phyloP scores from a whole-genome alignment of 2,329 filamentous ascomycete species.

The Scopulariopsis brevicaulis region DNA sequence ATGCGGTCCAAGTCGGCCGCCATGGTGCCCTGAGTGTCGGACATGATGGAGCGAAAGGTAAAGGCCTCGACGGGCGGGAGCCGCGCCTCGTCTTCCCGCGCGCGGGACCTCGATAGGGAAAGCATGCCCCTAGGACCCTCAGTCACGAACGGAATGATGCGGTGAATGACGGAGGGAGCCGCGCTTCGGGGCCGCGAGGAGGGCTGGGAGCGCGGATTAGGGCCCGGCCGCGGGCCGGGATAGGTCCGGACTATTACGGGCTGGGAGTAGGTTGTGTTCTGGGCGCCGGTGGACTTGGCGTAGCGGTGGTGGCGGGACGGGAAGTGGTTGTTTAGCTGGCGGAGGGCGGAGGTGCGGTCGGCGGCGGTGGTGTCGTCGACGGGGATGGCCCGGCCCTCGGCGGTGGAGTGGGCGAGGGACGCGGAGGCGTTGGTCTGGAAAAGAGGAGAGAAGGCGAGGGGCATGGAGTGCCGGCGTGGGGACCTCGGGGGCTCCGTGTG shows the following conservation, averaged over 20 bases:
- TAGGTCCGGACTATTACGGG: constrained; percentile 57
- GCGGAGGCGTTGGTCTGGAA: constrained; percentile 39
- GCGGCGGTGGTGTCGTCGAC: constrained; percentile 42
- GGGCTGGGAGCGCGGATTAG: constrained; percentile 8
- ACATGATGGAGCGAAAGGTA: constrained; percentile 53
- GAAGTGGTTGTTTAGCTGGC: constrained; percentile 46
- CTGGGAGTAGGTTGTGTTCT: constrained; percentile 49
- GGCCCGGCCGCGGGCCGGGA: constrained; percentile 27
- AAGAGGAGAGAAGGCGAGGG: constrained; percentile 35
- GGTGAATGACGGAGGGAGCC: constrained; percentile 10
- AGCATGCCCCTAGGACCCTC: constrained; percentile 19
- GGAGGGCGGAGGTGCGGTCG: constrained; percentile 46
- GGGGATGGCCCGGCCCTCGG: constrained; percentile 42
- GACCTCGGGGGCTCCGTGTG: not conserved
- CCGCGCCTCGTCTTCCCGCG: not conserved
- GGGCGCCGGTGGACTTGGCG: constrained; percentile 42
- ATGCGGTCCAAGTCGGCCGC: constrained; percentile 51
- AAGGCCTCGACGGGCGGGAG: constrained; percentile 53
- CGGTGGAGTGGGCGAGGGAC: constrained; percentile 41
- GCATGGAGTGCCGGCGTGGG: constrained; percentile 16
- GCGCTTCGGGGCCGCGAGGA: not conserved
- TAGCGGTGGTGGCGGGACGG: constrained; percentile 41
- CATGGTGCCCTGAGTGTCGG: constrained; percentile 32
- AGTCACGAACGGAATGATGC: constrained; percentile 9
- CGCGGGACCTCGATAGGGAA: not conserved